phyloP scores from a whole-genome alignment of 352 stramenopile genomes.

The Phytophthora ramorum region DNA sequence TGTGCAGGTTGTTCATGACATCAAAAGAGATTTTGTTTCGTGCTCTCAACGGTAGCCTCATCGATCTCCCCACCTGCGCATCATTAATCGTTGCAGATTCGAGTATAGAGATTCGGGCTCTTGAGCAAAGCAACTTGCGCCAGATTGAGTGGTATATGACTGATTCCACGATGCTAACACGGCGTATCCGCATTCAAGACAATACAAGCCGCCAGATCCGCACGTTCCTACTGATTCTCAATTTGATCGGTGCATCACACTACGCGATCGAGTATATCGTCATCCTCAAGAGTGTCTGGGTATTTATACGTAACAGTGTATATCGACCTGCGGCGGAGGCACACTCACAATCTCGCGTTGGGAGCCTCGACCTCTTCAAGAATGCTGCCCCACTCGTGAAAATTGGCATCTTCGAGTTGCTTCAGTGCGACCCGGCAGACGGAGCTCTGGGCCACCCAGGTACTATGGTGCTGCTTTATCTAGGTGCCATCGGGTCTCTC shows the following conservation, averaged over 20 bases:
- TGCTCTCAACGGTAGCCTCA: conserved; percentile 25
- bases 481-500: conserved; percentile 41
- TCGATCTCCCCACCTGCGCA: conserved; percentile 26
- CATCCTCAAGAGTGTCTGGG: conserved; percentile 36
- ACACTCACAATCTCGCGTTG: not conserved
- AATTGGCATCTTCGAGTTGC: conserved; percentile 22
- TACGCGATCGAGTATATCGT: conserved; percentile 44
- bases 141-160: conserved; percentile 45
- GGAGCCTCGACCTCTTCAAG: conserved; percentile 11
- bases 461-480: conserved; percentile 46
- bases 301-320: conserved; percentile 33
- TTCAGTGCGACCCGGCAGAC: conserved; percentile 32
- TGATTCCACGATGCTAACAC: conserved; percentile 19
- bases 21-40: conserved; percentile 36
- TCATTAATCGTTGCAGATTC: conserved; percentile 14
- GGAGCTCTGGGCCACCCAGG: conserved; percentile 39
- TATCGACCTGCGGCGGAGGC: conserved; percentile 15
- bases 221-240: conserved; percentile 42
- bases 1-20: conserved; percentile 46
- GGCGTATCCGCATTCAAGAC: conserved; percentile 43
- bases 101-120: conserved; percentile 5
- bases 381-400: not conserved
- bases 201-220: conserved; percentile 51
- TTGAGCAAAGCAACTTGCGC: conserved; percentile 32
- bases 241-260: conserved; percentile 34